Evolutionary conservation across 495 filamentous ascomycete species (phyloP).

Genomic region (Tricharina praecox): DNA sequence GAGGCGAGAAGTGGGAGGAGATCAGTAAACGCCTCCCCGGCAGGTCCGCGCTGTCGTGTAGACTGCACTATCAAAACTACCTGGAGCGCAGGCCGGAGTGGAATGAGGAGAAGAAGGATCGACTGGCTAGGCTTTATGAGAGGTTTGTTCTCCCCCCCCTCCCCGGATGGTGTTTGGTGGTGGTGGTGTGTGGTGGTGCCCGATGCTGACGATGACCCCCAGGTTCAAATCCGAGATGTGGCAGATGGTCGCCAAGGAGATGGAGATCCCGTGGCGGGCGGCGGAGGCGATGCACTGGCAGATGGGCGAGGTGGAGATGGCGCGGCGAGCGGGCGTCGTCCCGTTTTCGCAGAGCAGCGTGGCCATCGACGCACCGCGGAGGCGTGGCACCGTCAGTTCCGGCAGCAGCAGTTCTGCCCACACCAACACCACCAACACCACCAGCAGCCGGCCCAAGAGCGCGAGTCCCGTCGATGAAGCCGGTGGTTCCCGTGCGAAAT

Average conservation of each 20-base stretch:
- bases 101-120: constrained; percentile 96
- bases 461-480: too few relatives aligned
- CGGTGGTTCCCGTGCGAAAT: too few relatives aligned
- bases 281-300: constrained; percentile 98
- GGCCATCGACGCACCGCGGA: constrained; percentile 35
- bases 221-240: constrained; percentile 98
- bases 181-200: too few relatives aligned
- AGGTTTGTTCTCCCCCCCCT: constrained; percentile 42
- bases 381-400: constrained; percentile 11
- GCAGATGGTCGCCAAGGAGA: constrained; percentile 80
- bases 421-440: too few relatives aligned
- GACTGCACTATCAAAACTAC: constrained; percentile 95
- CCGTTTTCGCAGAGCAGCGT: constrained; percentile 55
- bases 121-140: constrained; percentile 83
- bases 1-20: constrained; percentile 96
- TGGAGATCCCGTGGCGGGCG: constrained; percentile 87
- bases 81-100: constrained; percentile 77
- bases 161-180: constrained; percentile 5
- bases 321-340: constrained; percentile 64
- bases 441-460: too few relatives aligned
- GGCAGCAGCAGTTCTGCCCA: too few relatives aligned
- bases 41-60: constrained; percentile 79
- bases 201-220: too few relatives aligned
- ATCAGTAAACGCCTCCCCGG: constrained; percentile 80
- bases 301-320: constrained; percentile 84